Evolutionary conservation across 805 yeast genomes (phyloP).

Genomic region (Tetrapisispora pingtungensis): DNA sequence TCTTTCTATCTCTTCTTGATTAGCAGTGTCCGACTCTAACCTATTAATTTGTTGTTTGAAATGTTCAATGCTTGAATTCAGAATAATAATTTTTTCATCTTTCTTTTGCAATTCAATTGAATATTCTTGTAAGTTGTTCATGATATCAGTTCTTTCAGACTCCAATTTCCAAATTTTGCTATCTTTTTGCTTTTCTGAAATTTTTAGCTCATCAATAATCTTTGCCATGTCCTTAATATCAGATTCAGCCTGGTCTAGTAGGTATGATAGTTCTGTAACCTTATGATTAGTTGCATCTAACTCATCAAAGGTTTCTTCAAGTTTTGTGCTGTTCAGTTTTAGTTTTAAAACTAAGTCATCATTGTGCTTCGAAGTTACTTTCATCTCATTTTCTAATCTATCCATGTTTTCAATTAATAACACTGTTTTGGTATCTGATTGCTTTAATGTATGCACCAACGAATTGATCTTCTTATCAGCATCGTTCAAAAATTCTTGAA

Average conservation of each 20-base stretch:
- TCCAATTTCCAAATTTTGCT: constrained; percentile 47
- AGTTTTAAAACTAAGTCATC: constrained; percentile 44
- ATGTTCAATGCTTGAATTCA: constrained; percentile 49
- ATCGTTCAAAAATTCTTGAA: constrained; percentile 42
- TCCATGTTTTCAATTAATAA: constrained; percentile 32
- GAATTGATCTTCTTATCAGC: constrained; percentile 35
- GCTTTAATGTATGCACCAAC: constrained; percentile 34
- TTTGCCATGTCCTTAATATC: constrained; percentile 48
- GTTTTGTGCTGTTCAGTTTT: constrained; percentile 55
- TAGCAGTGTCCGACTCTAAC: constrained; percentile 35
- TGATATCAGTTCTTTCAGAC: constrained; percentile 40
- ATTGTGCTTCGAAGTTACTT: constrained; percentile 47
- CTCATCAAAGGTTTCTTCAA: constrained; percentile 64
- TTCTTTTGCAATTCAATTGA: constrained; percentile 43
- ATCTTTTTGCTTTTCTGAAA: constrained; percentile 43
- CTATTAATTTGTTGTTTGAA: constrained; percentile 37
- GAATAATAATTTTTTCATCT: constrained; percentile 37
- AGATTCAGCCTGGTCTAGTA: constrained; percentile 38
- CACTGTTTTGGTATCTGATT: constrained; percentile 31
- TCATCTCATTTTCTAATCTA: constrained; percentile 45
- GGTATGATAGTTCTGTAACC: constrained; percentile 39
- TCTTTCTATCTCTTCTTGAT: constrained; percentile 41
- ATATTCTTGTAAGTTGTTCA: constrained; percentile 46
- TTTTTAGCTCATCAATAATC: constrained; percentile 42
- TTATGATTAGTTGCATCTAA: constrained; percentile 74